Evolutionary conservation across 2,329 filamentous ascomycete genomes (phyloP), one percentile per base, ranked within the genome.

Genomic region (Leptographium wingfieldii): DNA sequence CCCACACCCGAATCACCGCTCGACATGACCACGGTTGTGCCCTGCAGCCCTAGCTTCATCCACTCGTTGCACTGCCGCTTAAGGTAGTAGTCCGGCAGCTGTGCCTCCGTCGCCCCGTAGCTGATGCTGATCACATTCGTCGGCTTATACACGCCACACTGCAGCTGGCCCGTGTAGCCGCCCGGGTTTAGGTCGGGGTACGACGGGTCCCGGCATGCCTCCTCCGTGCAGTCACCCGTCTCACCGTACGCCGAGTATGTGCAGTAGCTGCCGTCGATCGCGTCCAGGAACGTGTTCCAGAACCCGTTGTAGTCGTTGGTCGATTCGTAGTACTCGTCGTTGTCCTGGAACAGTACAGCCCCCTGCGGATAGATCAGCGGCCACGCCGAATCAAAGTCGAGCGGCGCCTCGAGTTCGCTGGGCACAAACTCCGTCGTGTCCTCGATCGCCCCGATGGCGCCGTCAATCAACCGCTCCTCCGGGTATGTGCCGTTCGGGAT

Each of bases 61-160:
- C 78, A 76, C 67, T 78, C 74, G 60, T 73, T 71, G 67, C 77
- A 78, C 66, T 77, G 74, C 5, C 74, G 71, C 63, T 77, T 71
- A 62, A 81, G 77, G 68, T 84, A 84, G 60, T 69, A 71, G 14
- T 73, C 68, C 0, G 81, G 80, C 25, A 82, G 72, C 16, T 77
- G 76, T 10, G 71, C 69, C 68, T 84, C 80, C 40, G 76, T 73
- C 43, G 76, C 76, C 35, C 78, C 79, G 66, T 82, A 82, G 1
- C 76, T 79, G 62, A 84, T 78, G 27, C 73, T 76, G 60, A 82
- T 74, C 10, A 82, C 80, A 62, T 81, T 80, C 5, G 80, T 78
- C 2, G 79, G 77, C 64, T 75, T 73, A 70, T 67, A 69, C 11
- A 64, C 64, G 56, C 68, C 69, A 63, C 67, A 72, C 61, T 67